Conservation (phyloP, 139 green algal species). For the Picochlorum sp. region DNA sequence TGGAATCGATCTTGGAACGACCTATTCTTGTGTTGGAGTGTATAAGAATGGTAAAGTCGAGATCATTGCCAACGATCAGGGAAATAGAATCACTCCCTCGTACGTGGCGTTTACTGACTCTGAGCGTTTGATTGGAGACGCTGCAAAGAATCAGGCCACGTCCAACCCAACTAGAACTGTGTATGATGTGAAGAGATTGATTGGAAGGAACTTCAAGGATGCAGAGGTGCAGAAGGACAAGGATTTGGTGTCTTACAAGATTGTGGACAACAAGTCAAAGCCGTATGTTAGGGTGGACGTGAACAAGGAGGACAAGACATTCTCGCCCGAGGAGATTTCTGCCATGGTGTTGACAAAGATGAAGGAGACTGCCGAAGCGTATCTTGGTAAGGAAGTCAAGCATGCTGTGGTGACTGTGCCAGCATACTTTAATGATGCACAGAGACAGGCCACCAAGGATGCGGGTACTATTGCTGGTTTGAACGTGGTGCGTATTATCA, state of each 20-base stretch:
- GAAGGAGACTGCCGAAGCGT: conserved; percentile 73
- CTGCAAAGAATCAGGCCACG: conserved; percentile 96
- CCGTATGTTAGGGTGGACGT: conserved; percentile 82
- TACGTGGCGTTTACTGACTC: conserved; percentile 99
- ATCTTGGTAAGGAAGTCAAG: conserved; percentile 68
- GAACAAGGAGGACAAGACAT: conserved; percentile 31
- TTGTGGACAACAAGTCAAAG: conserved; percentile 89
- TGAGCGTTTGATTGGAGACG: conserved; percentile 98
- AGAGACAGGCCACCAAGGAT: conserved; percentile 93
- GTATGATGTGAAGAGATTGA: conserved; percentile 98
- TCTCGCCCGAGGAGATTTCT: conserved; percentile 92
- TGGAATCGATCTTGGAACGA: conserved; percentile 97
- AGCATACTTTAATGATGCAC: conserved; percentile 99
- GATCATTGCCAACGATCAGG: conserved; percentile 98
- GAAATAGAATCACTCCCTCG: conserved; percentile 97
- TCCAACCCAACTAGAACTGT: conserved; percentile 88
- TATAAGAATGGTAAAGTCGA: conserved; percentile 98
- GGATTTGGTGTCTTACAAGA: conserved; percentile 94
- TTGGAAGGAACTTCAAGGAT: conserved; percentile 92
- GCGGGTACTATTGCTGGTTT: conserved; percentile 70
- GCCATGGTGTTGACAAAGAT: conserved; percentile 97
- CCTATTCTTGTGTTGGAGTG: conserved; percentile 96
- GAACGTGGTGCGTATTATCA: conserved; percentile 94
- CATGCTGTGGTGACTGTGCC: conserved; percentile 85
- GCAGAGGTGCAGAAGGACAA: conserved; percentile 92